phyloP scores from a whole-genome alignment of 108 stramenopile genomes.

The Nitzschia inconspicua region DNA sequence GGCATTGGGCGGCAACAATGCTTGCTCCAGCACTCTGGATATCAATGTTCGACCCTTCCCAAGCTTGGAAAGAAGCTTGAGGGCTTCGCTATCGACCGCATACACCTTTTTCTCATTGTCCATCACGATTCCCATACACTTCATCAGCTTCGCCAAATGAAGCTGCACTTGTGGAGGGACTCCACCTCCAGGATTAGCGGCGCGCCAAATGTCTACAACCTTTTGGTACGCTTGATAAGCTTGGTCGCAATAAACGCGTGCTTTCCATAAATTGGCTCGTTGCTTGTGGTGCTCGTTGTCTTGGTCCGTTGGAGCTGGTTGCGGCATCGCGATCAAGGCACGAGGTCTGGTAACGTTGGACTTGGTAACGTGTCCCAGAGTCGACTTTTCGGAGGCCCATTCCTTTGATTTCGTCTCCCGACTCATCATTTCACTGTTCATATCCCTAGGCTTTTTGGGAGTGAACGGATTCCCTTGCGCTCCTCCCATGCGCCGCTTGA shows the following conservation, averaged over 20 bases:
- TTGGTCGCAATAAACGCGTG: conserved; percentile 78
- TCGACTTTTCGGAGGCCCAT: conserved; percentile 60
- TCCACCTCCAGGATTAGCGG: conserved; percentile 37
- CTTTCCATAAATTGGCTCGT: conserved; percentile 71
- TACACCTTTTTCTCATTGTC: conserved; percentile 40
- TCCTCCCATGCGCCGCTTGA: conserved; percentile 26
- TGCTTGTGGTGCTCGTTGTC: conserved; percentile 35
- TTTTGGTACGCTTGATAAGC: conserved; percentile 72
- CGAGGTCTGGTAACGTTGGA: conserved; percentile 73
- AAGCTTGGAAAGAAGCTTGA: conserved; percentile 49
- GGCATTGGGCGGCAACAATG: conserved; percentile 68
- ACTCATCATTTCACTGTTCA: conserved; percentile 45
- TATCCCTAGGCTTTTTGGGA: conserved; percentile 42
- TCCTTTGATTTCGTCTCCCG: conserved; percentile 61
- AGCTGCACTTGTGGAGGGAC: conserved; percentile 61
- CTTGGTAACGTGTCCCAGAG: conserved; percentile 65
- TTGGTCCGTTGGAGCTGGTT: conserved; percentile 16
- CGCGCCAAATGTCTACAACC: conserved; percentile 61
- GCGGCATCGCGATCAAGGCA: conserved; percentile 71
- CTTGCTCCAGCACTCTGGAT: conserved; percentile 67
- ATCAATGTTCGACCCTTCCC: conserved; percentile 70
- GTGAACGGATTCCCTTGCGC: conserved; percentile 18
- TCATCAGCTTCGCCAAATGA: conserved; percentile 64
- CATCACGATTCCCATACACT: conserved; percentile 56
- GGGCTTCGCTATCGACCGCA: conserved; percentile 25